These are phyloP conservation scores for Chimonanthus praecox DNA, from an alignment of 164 flowering plant genomes.

Conservation along the genomic window DNA sequence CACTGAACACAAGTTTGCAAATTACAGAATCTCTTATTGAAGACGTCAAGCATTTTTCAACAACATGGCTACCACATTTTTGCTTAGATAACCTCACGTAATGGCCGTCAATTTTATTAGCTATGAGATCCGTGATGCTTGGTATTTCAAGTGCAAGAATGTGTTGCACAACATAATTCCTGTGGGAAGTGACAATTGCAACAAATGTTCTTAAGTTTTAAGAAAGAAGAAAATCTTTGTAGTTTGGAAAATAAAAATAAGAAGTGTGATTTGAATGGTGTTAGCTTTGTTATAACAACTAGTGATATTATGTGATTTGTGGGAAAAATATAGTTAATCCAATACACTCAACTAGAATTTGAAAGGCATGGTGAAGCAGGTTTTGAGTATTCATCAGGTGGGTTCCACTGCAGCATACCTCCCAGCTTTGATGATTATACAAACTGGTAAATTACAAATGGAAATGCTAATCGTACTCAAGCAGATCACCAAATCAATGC, in stretches of 20 bases:
- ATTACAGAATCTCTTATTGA: not conserved
- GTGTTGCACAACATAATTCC: conserved; percentile 5
- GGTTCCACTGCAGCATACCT: too few species aligned
- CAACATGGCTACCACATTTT: conserved; percentile 2
- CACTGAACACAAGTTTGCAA: not conserved
- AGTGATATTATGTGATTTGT: not conserved
- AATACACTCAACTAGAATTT: not conserved
- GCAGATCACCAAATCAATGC: too few species aligned
- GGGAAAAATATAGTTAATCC: too few species aligned
- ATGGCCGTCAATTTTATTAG: not conserved
- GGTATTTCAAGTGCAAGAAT: not conserved
- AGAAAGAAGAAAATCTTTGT: not conserved
- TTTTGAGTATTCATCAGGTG: too few species aligned
- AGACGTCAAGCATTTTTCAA: not conserved
- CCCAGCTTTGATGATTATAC: too few species aligned
- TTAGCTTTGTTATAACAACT: too few species aligned
- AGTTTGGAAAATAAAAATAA: not conserved
- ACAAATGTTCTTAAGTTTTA: not conserved
- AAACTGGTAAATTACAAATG: too few species aligned
- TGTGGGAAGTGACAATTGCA: not conserved
- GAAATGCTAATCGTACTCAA: too few species aligned
- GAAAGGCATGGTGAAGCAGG: not conserved
- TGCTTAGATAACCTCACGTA: not conserved
- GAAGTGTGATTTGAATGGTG: not conserved
- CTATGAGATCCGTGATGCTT: not conserved